Percentiles rank a stretch among this genome's conserved stretches.
Evolutionary conservation across 2,329 filamentous ascomycete genomes (phyloP).

Genomic region (Fusarium decemcellulare): DNA sequence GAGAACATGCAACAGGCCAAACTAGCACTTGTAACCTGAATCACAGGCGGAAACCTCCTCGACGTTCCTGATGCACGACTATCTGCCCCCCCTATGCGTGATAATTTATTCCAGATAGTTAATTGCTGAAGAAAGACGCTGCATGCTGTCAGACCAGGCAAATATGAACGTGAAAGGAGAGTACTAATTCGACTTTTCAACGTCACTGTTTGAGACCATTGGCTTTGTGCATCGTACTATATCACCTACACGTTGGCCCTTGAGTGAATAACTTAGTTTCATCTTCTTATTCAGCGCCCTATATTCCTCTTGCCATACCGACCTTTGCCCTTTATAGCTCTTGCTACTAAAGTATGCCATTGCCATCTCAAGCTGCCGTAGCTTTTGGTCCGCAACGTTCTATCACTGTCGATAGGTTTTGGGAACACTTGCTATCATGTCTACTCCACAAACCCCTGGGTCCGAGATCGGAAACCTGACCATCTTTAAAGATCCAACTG

Average conservation of each 20-base stretch:
- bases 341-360: neutral
- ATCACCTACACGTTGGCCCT: neutral
- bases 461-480: slow-evolving; percentile 7
- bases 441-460: neutral
- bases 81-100: neutral
- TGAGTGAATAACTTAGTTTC: neutral
- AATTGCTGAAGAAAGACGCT: no score
- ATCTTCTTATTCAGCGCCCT: neutral
- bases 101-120: neutral
- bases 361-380: neutral
- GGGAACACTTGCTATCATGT: neutral
- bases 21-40: neutral
- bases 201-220: slow-evolving; percentile 2
- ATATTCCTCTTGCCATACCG: neutral
- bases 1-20: neutral
- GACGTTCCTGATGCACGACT: neutral
- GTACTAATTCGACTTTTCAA: slow-evolving; percentile 8
- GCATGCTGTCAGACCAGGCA: neutral
- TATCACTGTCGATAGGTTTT: neutral
- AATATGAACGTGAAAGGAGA: slow-evolving; percentile 19
- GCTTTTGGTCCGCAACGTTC: neutral
- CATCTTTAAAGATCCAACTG: slow-evolving; percentile 5
- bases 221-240: neutral
- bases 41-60: neutral
- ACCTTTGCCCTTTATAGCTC: neutral